phyloP scores from a whole-genome alignment of 78 protist species.

The Pirum gemmata region DNA sequence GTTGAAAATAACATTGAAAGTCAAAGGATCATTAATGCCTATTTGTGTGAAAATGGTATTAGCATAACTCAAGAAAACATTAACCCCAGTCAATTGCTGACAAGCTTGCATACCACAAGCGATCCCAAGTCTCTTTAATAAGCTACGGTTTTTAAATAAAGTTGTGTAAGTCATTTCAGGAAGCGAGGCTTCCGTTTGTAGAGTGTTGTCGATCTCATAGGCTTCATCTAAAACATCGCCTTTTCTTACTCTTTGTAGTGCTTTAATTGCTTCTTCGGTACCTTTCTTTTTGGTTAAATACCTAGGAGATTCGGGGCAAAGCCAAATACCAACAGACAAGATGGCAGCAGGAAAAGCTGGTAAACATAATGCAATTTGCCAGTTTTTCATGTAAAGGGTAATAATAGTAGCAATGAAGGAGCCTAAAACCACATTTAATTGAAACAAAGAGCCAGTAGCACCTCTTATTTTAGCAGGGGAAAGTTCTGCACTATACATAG shows the following conservation, averaged over 20 bases:
- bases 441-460: slow-evolving; percentile 31
- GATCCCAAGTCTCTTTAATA: neutral
- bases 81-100: slow-evolving; percentile 25
- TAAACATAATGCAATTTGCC: slow-evolving; percentile 14
- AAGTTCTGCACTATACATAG: slow-evolving; percentile 23
- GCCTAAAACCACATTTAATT: slow-evolving; percentile 7
- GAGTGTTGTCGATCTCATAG: neutral
- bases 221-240: slow-evolving; percentile 29
- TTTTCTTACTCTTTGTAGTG: neutral
- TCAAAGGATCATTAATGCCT: slow-evolving; percentile 7
- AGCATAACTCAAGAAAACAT: slow-evolving; percentile 25
- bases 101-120: neutral
- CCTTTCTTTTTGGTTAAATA: slow-evolving; percentile 15
- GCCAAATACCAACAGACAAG: slow-evolving; percentile 13
- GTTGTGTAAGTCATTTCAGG: neutral
- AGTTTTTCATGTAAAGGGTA: slow-evolving; percentile 7
- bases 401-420: neutral
- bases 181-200: neutral
- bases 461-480: slow-evolving; percentile 22
- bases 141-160: neutral
- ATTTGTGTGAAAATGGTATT: slow-evolving; percentile 2
- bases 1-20: slow-evolving; percentile 27
- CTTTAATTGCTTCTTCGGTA: neutral
- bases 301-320: slow-evolving; percentile 26
- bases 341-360: slow-evolving; percentile 25